Evolutionary conservation across 129 eudicot species (phyloP).

Genomic region (Helianthus tuberosus): DNA sequence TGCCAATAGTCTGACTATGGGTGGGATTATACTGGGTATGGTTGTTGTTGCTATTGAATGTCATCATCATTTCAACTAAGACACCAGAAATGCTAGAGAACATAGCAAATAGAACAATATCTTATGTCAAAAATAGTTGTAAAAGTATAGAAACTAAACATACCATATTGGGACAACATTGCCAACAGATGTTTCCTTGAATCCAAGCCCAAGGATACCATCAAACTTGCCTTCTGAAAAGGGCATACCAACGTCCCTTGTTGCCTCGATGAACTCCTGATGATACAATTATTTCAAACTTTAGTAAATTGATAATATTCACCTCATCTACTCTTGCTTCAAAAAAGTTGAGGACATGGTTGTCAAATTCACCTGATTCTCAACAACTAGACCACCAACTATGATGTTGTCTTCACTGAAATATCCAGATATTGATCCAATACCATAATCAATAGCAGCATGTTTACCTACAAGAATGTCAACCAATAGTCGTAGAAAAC

Average conservation of each 20-base stretch:
- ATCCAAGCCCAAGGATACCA: constrained; percentile 82
- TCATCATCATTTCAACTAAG: no score
- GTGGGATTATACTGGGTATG: no score
- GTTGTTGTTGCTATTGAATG: no score
- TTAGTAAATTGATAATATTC: neutral
- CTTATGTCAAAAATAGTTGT: neutral
- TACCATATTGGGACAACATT: constrained; percentile 71
- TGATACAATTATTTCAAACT: neutral
- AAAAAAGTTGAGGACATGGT: neutral
- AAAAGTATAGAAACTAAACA: neutral
- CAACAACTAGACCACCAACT: constrained; percentile 55
- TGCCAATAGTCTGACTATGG: no score
- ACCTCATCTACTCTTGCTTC: neutral
- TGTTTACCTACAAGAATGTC: constrained; percentile 47
- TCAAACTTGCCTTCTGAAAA: constrained; percentile 66
- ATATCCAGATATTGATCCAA: constrained; percentile 67
- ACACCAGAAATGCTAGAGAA: no score
- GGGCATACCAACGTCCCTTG: constrained; percentile 49
- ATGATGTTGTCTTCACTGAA: constrained; percentile 62
- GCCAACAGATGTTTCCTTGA: constrained; percentile 60
- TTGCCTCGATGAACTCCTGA: constrained; percentile 77
- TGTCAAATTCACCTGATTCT: constrained; percentile 46
- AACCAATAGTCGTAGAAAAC: neutral
- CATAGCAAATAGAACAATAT: no score
- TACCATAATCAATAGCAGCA: constrained; percentile 64